These are phyloP conservation scores for Cardiospermum halicacabum DNA, from an alignment of 345 rosid species.

Conservation along the genomic window DNA sequence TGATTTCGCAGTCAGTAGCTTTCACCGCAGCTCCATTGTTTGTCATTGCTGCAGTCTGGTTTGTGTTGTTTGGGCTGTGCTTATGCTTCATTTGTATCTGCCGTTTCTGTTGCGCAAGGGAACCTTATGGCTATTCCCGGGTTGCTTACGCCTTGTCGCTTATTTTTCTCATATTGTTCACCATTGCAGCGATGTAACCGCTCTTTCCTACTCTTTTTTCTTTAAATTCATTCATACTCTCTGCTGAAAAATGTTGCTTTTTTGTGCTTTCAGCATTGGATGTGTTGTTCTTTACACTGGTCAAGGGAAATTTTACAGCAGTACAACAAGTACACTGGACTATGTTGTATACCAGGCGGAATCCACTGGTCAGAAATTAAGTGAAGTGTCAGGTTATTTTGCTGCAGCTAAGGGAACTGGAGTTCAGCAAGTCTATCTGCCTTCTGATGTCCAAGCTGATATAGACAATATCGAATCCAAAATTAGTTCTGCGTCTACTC, in stretches of 20 bases:
- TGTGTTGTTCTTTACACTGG: slow-evolving; percentile 72
- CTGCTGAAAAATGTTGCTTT: slow-evolving; percentile 2
- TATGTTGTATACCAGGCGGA: slow-evolving; percentile 78
- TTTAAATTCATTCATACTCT: not conserved
- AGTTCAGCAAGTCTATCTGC: slow-evolving; percentile 68
- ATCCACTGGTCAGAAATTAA: slow-evolving; percentile 48
- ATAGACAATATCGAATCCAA: slow-evolving; percentile 69
- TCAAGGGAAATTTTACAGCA: slow-evolving; percentile 62
- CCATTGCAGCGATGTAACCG: slow-evolving; percentile 62
- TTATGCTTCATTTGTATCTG: slow-evolving; percentile 44
- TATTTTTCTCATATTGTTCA: slow-evolving; percentile 56
- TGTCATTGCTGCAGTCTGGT: slow-evolving; percentile 63
- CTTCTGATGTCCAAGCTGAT: slow-evolving; percentile 77
- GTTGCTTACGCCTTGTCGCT: slow-evolving; percentile 67
- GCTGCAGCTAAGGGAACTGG: slow-evolving; percentile 61
- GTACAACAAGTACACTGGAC: slow-evolving; percentile 61
- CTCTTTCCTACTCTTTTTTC: slow-evolving; percentile 9
- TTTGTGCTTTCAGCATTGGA: slow-evolving; percentile 57
- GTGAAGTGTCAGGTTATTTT: slow-evolving; percentile 60
- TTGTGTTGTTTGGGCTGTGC: slow-evolving; percentile 66
- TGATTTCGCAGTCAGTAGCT: slow-evolving; percentile 96
- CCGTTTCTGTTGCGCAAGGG: slow-evolving; percentile 41
- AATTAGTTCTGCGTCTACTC: slow-evolving; percentile 51
- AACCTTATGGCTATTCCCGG: slow-evolving; percentile 53
- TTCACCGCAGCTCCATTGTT: slow-evolving; percentile 76